Evolutionary conservation across 768 basidiomycete species (phyloP).

Genomic region (Amanita molliuscula): DNA sequence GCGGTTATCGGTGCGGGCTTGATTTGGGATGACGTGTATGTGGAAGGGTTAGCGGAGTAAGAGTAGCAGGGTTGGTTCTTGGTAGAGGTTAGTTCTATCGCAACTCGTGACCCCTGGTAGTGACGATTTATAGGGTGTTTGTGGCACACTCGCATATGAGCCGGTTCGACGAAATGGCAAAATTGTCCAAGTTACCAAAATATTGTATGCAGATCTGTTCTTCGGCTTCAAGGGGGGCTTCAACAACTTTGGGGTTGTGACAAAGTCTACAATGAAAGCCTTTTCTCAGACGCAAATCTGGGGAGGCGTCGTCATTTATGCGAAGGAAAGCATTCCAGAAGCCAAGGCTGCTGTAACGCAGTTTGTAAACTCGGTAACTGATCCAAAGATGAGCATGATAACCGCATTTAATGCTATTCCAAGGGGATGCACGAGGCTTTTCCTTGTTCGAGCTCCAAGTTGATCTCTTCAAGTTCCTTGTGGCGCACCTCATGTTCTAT

Average conservation of each 20-base stretch:
- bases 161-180: slow-evolving; percentile 35
- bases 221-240: too few species aligned
- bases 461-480: background rate
- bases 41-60: slow-evolving; percentile 47
- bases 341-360: background rate
- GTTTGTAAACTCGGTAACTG: background rate
- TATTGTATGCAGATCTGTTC: slow-evolving; percentile 15
- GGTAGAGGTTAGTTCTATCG: slow-evolving; percentile 33
- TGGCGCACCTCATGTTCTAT: slow-evolving; percentile 41
- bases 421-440: background rate
- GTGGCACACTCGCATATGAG: slow-evolving; percentile 32
- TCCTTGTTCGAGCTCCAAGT: background rate
- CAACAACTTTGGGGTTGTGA: too few species aligned
- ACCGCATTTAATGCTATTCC: background rate
- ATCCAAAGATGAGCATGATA: slow-evolving; percentile 3
- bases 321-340: background rate
- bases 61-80: slow-evolving; percentile 47
- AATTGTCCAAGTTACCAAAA: slow-evolving; percentile 12
- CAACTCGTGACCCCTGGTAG: too few species aligned
- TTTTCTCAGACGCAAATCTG: slow-evolving; percentile 26
- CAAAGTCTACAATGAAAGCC: slow-evolving; percentile 32
- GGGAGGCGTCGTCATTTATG: slow-evolving; percentile 1
- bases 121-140: slow-evolving; percentile 27
- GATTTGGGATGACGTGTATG: slow-evolving; percentile 60
- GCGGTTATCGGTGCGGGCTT: slow-evolving; percentile 33